phyloP scores from a whole-genome alignment of 1,284 basidiomycete species.

The Moesziomyces globuligerus region DNA sequence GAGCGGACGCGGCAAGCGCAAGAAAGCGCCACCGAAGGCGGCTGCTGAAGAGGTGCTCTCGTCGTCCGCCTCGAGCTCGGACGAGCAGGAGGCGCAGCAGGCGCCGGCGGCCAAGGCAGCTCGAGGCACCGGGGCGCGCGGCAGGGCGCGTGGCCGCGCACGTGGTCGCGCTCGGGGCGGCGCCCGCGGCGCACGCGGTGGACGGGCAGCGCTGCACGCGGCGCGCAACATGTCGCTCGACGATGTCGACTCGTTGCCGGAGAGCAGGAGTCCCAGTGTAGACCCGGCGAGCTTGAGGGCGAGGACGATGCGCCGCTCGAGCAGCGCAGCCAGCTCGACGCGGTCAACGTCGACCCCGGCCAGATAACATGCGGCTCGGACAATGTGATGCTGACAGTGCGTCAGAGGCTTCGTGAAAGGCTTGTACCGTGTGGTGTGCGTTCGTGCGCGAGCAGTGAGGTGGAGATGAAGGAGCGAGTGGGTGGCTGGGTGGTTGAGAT shows the following conservation, averaged over 20 bases:
- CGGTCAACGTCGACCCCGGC: no score
- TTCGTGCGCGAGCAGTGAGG: no score
- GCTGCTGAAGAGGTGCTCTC: constrained; percentile 5
- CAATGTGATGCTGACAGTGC: no score
- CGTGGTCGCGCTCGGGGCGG: constrained; percentile 3
- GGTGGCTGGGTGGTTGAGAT: no score
- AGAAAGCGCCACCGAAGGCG: constrained; percentile 3
- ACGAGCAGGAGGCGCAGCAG: constrained; percentile 4
- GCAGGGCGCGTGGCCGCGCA: constrained; percentile 9
- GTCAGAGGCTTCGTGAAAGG: no score
- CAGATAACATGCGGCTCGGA: no score
- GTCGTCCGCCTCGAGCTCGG: constrained; percentile 10
- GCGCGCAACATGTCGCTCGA: constrained; percentile 49
- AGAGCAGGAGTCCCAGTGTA: constrained; percentile 34
- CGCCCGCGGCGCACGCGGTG: constrained; percentile 1
- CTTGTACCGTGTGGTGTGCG: no score
- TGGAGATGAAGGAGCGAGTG: no score
- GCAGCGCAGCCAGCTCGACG: constrained; percentile 8
- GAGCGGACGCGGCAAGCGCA: constrained; percentile 4
- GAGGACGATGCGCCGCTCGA: constrained; percentile 5
- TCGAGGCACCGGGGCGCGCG: constrained; percentile 5
- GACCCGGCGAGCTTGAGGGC: constrained; percentile 24
- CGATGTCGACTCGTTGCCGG: constrained; percentile 23
- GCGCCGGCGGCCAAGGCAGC: constrained; percentile 2
- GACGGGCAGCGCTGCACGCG: constrained; percentile 26